Base-by-base conservation (phyloP, 108 stramenopile genomes). In the Aurantiochytrium sp. region DNA sequence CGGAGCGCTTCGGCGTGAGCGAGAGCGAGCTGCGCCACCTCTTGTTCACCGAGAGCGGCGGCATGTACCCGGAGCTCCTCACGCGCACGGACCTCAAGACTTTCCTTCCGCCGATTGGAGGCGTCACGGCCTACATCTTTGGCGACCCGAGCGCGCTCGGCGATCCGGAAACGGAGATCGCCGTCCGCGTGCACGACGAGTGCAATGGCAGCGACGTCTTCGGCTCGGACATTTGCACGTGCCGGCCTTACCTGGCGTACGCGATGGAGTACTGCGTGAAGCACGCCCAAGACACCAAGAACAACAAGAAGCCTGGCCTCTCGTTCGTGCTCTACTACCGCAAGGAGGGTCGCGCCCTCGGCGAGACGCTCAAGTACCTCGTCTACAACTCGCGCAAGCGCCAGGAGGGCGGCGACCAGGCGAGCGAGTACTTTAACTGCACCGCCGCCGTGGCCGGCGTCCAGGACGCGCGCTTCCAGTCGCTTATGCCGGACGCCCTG, bases 191-290 rank as follows among this genome's bases (percentile, higher is more conserved):
- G 24, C 98, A 99, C 91, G 98, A 99, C 89, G 98, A 99, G 88
- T 99, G 98, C 91, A 99, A 99, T 86, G 98, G 99, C 50, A 94
- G 93, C 68, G 99, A 99, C 89, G 99, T 98, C 22, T 99, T 99
- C 89, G 99, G 99, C 30, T 94, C 92, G 34, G 98, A 98, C 88
- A 98, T 98, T 87, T 98, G 98, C 89, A 97, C 98, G 10, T 97
- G 98, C 89, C 95, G 98, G 24, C 99, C 99, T 2, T 99, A 98
- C 91, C 93, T 99, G 85, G 98, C 98, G 2, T 97, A 99, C 90
- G 99, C 98, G 68, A 99, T 99, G 91, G 99, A 99, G 94, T 97
- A 98, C 91, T 98, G 97, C 91, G 97, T 99, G 92, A 94, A 93
- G 89, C 97, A 97, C 21, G 98, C 98, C 3, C 91, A 91, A 69